These are phyloP conservation scores for Clitopilus passeckerianus DNA, from an alignment of 768 basidiomycete genomes.

Conservation along the genomic window DNA sequence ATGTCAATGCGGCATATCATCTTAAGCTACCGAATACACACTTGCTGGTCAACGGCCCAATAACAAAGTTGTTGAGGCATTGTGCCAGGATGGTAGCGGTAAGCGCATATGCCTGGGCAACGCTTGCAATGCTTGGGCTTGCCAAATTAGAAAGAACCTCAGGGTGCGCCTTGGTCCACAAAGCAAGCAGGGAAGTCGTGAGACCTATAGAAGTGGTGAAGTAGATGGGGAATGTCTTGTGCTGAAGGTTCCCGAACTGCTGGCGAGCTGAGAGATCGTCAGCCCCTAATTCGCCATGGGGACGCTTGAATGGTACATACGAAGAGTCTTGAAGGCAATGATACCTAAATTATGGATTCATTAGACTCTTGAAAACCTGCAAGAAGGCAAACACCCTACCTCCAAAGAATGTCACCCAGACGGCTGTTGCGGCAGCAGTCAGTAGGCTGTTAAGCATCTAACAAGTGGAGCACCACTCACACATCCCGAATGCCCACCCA, in stretches of 20 bases:
- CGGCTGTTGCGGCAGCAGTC: conserved; percentile 18
- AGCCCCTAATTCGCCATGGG: not conserved
- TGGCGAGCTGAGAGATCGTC: conserved; percentile 44
- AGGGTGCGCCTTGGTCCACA: conserved; percentile 57
- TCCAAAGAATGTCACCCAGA: conserved; percentile 71
- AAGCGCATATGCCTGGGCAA: conserved; percentile 60
- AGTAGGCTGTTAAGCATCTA: conserved; percentile 9
- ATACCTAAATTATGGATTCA: conserved; percentile 31
- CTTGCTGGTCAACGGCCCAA: conserved; percentile 73
- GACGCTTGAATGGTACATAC: conserved; percentile 30
- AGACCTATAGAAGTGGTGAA: conserved; percentile 57
- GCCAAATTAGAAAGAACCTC: conserved; percentile 43
- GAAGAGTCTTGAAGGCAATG: conserved; percentile 56
- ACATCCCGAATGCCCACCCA: conserved; percentile 66
- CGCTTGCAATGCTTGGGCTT: conserved; percentile 49
- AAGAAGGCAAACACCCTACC: conserved; percentile 21
- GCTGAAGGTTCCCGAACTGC: conserved; percentile 71
- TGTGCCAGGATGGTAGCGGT: conserved; percentile 42
- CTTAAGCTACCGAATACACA: conserved; percentile 19
- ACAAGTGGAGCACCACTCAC: conserved; percentile 32
- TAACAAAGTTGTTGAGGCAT: conserved; percentile 57
- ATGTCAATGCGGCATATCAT: not conserved
- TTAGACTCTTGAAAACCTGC: not conserved
- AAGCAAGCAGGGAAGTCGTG: conserved; percentile 47
- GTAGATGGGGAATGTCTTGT: conserved; percentile 71